Base-by-base conservation (phyloP, 2,329 filamentous ascomycete species). In the Sporothrix pallida region DNA sequence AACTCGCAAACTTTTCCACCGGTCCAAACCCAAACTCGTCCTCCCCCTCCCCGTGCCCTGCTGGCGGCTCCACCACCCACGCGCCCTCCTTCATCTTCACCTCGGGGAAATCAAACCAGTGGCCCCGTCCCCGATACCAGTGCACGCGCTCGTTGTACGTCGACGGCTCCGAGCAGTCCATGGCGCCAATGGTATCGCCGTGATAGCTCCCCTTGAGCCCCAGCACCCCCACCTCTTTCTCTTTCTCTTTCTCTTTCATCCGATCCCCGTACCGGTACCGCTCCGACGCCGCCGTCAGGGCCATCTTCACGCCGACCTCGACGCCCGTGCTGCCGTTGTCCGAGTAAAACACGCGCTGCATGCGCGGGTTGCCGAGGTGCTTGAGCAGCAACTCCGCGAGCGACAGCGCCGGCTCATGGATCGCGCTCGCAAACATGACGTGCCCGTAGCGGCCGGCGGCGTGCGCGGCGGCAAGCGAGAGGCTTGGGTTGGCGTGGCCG, bases 221-320 rank as follows among this genome's bases (percentile, higher is more conserved):
- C 2, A 97, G 80, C 2, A 96, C 88, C 2, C 88, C 88, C 12
- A 95, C 84, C 6, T 68, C 42, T 12, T 37, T 58, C 13, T 15
- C 37, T 10, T 31, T 37, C 6, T 68, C 42, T 12, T 37, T 58
- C 13, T 15, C 37, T 10, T 31, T 37, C 23, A 26, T 26, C 68
- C 89, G 86, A 1, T 86, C 83, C 54, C 86, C 83, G 90, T 91
- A 93, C 10, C 86, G 87, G 76, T 94, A 94, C 9, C 92, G 85
- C 56, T 87, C 82, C 63, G 88, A 87, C 0, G 92, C 83, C 0
- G 93, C 93, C 5, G 92, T 87, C 0, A 97, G 83, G 0, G 87
- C 93, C 94, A 97, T 97, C 80, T 97, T 97, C 60, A 95, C 85
- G 0, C 92, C 93, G 0, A 95, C 93, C 80, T 97, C 93, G 80